These are phyloP conservation scores for Amanita pallidorosea DNA, from an alignment of 768 basidiomycete species.

Conservation along the genomic window DNA sequence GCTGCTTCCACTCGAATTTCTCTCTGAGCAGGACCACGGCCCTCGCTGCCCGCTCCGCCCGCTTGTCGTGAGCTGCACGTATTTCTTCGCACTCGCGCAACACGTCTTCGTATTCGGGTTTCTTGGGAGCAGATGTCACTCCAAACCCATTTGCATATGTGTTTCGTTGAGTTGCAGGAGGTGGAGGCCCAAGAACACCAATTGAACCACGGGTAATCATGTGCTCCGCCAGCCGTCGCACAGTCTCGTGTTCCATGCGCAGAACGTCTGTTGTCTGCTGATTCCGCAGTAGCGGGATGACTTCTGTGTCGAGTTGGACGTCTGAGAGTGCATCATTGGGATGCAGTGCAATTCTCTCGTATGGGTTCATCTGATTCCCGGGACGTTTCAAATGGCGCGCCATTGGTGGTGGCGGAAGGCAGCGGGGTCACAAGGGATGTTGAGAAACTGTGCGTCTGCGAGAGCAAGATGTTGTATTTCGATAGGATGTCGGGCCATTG, in stretches of 20 bases:
- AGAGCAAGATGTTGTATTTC: conserved; percentile 78
- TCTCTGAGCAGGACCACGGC: conserved; percentile 72
- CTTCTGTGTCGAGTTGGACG: conserved; percentile 58
- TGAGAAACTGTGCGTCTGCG: conserved; percentile 73
- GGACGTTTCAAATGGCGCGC: conserved; percentile 5
- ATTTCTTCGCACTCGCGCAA: conserved; percentile 58
- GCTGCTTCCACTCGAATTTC: conserved; percentile 72
- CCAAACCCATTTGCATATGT: conserved; percentile 9
- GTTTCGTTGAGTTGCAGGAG: conserved; percentile 8
- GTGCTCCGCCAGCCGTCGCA: conserved; percentile 56
- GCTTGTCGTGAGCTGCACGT: conserved; percentile 57
- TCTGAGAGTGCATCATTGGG: conserved; percentile 50
- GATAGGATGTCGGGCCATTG: conserved; percentile 81
- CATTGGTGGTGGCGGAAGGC: conserved; percentile 11
- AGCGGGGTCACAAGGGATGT: conserved; percentile 41
- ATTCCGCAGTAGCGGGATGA: conserved; percentile 66
- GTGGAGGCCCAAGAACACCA: conserved; percentile 33
- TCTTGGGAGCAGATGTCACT: conserved; percentile 18
- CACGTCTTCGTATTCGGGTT: conserved; percentile 52
- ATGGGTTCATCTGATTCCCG: conserved; percentile 28
- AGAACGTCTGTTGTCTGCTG: conserved; percentile 75
- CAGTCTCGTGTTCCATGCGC: conserved; percentile 58
- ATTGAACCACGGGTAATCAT: conserved; percentile 51
- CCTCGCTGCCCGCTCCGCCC: conserved; percentile 68
- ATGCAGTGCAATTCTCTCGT: conserved; percentile 61